phyloP scores from a whole-genome alignment of 495 filamentous ascomycete genomes.

The Melanomma pulvis-pyrius region DNA sequence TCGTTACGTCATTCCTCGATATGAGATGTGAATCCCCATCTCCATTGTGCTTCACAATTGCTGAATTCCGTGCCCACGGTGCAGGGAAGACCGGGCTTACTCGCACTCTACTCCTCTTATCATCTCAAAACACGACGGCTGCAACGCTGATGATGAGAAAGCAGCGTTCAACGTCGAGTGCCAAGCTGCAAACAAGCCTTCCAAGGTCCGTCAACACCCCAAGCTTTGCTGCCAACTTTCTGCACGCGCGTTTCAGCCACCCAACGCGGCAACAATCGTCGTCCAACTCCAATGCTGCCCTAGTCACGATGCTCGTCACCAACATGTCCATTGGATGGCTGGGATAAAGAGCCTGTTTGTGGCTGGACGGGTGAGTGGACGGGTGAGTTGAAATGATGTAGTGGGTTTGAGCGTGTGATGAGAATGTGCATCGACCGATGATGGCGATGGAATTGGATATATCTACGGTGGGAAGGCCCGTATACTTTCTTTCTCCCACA shows the following conservation, averaged over 20 bases:
- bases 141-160: too few relatives aligned
- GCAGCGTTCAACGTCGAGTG: not conserved
- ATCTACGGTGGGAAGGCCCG: not conserved
- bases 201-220: not conserved
- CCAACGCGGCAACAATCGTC: constrained; percentile 7
- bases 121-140: too few relatives aligned
- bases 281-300: not conserved
- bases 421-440: constrained; percentile 7
- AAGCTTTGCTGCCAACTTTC: constrained; percentile 20
- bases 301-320: not conserved
- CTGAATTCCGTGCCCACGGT: too few relatives aligned
- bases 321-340: not conserved
- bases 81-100: too few relatives aligned
- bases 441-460: not conserved
- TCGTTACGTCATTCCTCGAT: not conserved
- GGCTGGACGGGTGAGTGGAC: not conserved
- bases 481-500: not conserved
- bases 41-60: too few relatives aligned
- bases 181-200: not conserved
- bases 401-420: constrained; percentile 2
- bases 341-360: constrained; percentile 6
- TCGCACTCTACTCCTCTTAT: too few relatives aligned
- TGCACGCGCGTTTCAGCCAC: constrained; percentile 6
- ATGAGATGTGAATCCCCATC: not conserved
- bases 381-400: not conserved